phyloP scores from a whole-genome alignment of 441 rosid genomes.

The Hura crepitans region DNA sequence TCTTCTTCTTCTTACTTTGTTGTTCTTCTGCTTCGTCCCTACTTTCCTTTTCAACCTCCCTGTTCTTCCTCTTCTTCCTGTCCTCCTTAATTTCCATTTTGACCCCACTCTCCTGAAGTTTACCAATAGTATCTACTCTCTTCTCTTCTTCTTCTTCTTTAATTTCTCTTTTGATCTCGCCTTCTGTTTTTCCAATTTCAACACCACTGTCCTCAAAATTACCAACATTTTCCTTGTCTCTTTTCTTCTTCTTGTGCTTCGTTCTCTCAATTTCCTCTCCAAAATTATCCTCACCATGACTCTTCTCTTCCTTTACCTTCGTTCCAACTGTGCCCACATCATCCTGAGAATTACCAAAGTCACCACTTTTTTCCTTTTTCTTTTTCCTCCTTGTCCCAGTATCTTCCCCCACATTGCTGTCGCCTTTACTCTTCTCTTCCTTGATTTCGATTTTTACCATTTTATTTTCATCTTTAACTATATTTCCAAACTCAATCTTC shows the following conservation, averaged over 20 bases:
- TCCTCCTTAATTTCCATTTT: neutral
- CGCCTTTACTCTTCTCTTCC: constrained; percentile 5
- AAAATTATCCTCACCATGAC: neutral
- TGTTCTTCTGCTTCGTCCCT: constrained; percentile 32
- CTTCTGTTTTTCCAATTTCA: constrained; percentile 10
- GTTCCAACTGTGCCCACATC: constrained; percentile 13
- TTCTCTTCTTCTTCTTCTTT: constrained; percentile 19
- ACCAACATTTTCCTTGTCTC: constrained; percentile 2
- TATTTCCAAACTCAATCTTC: neutral
- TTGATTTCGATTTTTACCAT: neutral
- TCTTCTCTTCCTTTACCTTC: neutral
- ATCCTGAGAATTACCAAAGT: constrained; percentile 13
- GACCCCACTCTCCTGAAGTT: neutral
- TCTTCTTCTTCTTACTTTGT: constrained; percentile 41
- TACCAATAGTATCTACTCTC: neutral
- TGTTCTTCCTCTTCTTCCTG: constrained; percentile 35
- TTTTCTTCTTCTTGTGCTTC: constrained; percentile 23
- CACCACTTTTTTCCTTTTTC: constrained; percentile 10
- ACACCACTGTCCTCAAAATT: constrained; percentile 19
- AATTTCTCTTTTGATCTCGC: constrained; percentile 6
- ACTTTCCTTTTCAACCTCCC: constrained; percentile 26
- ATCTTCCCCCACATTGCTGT: neutral
- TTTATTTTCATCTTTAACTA: neutral
- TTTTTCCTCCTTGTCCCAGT: neutral
- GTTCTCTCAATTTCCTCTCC: constrained; percentile 18